Conservation (phyloP, 1,284 basidiomycete species). For the Acaromyces ingoldii region DNA sequence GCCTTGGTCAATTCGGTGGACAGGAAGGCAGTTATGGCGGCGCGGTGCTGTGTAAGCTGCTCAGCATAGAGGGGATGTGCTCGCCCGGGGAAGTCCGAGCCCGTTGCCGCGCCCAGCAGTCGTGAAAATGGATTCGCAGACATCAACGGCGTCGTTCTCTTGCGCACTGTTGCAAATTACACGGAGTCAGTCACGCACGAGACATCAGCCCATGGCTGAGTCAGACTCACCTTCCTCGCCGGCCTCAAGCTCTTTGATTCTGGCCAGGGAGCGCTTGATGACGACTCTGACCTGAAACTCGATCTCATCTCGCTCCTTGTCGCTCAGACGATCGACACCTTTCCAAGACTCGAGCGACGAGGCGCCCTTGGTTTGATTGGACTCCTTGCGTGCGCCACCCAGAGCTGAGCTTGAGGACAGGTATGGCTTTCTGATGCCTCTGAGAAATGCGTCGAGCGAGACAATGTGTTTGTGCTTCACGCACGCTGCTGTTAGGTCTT, state of each 20-base stretch:
- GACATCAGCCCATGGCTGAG: background rate
- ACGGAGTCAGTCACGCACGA: background rate
- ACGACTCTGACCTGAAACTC: conserved; percentile 80
- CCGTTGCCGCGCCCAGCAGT: conserved; percentile 57
- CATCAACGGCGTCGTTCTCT: conserved; percentile 17
- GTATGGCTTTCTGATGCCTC: background rate
- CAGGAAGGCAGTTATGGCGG: conserved; percentile 78
- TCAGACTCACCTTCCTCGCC: conserved; percentile 71
- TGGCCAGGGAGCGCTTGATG: conserved; percentile 71
- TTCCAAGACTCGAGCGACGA: background rate
- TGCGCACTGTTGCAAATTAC: conserved; percentile 9
- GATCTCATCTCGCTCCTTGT: conserved; percentile 82
- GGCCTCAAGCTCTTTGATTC: conserved; percentile 75
- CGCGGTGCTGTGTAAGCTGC: conserved; percentile 72
- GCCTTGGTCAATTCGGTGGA: conserved; percentile 70
- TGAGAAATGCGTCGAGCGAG: background rate
- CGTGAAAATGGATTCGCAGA: conserved; percentile 14
- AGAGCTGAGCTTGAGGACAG: background rate
- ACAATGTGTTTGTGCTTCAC: background rate
- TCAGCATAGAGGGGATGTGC: conserved; percentile 55
- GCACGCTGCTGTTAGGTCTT: background rate
- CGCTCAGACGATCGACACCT: conserved; percentile 61
- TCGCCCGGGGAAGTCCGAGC: background rate
- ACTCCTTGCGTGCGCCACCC: background rate
- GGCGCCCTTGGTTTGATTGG: background rate